A percentile compares a stretch with the other conserved stretches of the same genome.
Evolutionary conservation across 2,329 filamentous ascomycete species (phyloP).

Genomic region (Zymoseptoria pseudotritici): DNA sequence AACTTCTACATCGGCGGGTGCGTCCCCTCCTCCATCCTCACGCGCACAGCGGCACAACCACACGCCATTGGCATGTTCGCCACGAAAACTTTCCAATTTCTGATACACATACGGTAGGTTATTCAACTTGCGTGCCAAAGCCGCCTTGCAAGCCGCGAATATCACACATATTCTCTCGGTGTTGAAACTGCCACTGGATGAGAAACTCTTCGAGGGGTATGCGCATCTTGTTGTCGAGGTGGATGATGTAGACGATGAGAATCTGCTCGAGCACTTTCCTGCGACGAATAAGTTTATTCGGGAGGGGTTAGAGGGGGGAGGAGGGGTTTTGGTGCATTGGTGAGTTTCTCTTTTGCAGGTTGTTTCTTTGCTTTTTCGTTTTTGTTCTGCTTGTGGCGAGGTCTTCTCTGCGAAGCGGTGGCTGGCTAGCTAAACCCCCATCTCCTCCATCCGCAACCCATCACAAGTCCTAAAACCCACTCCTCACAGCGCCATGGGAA

Average conservation of each 20-base stretch:
- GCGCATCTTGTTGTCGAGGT: conserved; percentile 74
- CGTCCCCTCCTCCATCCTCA: conserved; percentile 24
- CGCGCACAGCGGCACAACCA: too few relatives aligned
- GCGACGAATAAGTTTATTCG: conserved; percentile 77
- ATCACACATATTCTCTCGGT: conserved; percentile 92
- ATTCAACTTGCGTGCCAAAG: conserved; percentile 66
- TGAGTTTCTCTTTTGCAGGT: conserved; percentile 38
- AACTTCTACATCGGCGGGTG: conserved; percentile 77
- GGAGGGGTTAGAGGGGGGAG: conserved; percentile 56
- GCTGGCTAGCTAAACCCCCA: background rate
- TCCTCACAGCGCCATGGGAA: conserved; percentile 72
- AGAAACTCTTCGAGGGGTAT: conserved; percentile 48
- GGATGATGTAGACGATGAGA: conserved; percentile 84
- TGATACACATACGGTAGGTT: conserved; percentile 48
- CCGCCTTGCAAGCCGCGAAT: conserved; percentile 60
- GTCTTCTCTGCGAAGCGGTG: too few relatives aligned
- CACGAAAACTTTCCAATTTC: conserved; percentile 1
- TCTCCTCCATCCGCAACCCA: too few relatives aligned
- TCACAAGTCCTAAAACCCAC: background rate
- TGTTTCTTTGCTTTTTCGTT: background rate
- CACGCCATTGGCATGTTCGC: too few relatives aligned
- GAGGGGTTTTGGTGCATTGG: conserved; percentile 64
- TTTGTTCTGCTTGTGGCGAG: too few relatives aligned
- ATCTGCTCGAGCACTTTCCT: conserved; percentile 75
- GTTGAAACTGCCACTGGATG: conserved; percentile 53